Evolutionary conservation across 2,329 filamentous ascomycete genomes (phyloP).

Genomic region (Periconia sp.): DNA sequence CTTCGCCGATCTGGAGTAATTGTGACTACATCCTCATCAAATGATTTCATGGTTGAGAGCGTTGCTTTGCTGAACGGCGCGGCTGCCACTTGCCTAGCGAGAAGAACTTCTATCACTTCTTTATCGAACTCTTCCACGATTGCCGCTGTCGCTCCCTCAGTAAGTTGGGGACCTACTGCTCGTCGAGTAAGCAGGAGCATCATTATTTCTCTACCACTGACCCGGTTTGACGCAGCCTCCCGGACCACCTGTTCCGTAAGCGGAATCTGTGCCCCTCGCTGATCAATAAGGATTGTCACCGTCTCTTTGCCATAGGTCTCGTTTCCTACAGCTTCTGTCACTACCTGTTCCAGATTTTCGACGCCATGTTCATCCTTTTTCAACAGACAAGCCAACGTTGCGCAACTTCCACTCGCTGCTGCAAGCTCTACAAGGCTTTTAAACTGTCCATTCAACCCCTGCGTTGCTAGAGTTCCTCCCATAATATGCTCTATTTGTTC

Average conservation of each 20-base stretch:
- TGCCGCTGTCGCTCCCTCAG: conserved; percentile 8
- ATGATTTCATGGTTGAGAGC: no score
- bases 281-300: conserved; percentile 12
- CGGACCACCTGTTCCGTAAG: conserved; percentile 11
- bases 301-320: conserved; percentile 4
- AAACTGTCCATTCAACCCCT: conserved; percentile 1
- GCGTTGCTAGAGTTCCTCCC: neutral
- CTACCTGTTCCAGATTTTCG: conserved; percentile 9
- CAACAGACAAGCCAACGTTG: conserved; percentile 6
- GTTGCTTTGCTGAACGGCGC: no score
- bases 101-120: no score
- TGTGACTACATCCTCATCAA: no score
- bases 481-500: conserved; percentile 8
- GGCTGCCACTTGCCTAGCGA: no score
- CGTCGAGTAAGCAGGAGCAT: conserved; percentile 13
- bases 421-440: conserved; percentile 8
- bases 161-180: conserved; percentile 7
- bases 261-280: conserved; percentile 3
- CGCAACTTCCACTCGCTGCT: conserved; percentile 10
- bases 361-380: neutral
- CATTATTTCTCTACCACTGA: conserved; percentile 10
- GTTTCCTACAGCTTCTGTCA: conserved; percentile 7
- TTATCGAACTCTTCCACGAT: no score
- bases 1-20: conserved; percentile 10
- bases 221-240: conserved; percentile 6